phyloP scores from a whole-genome alignment of 495 filamentous ascomycete genomes.

The Daldinia caldariorum region DNA sequence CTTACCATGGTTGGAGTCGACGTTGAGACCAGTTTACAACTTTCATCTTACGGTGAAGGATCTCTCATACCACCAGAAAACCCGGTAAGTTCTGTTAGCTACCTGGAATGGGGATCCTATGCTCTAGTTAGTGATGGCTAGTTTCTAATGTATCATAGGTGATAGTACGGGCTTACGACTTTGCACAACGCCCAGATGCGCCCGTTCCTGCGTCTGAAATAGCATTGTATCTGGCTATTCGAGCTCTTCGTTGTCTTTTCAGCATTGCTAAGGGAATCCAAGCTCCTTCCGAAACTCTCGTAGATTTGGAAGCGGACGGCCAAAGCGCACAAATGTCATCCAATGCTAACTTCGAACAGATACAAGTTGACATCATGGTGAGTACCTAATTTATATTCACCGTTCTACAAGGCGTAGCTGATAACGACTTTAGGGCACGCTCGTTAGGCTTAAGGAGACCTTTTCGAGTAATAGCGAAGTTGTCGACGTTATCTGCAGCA shows the following conservation, averaged over 20 bases:
- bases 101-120: not conserved
- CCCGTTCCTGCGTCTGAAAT: constrained; percentile 49
- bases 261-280: constrained; percentile 85
- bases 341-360: constrained; percentile 43
- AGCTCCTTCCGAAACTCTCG: constrained; percentile 70
- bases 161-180: constrained; percentile 51
- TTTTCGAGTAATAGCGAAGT: constrained; percentile 73
- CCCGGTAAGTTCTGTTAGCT: constrained; percentile 38
- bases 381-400: constrained; percentile 20
- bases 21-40: constrained; percentile 55
- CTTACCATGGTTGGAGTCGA: constrained; percentile 72
- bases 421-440: constrained; percentile 46
- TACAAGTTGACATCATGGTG: constrained; percentile 47
- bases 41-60: constrained; percentile 44
- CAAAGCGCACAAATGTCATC: constrained; percentile 5
- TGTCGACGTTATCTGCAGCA: constrained; percentile 77
- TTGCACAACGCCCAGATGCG: constrained; percentile 51
- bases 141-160: constrained; percentile 34
- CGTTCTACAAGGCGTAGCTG: not conserved
- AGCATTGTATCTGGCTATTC: constrained; percentile 64
- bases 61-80: constrained; percentile 49
- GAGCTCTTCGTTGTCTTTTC: constrained; percentile 75
- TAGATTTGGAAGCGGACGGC: constrained; percentile 68
- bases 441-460: constrained; percentile 60
- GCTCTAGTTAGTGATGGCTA: not conserved